Conservation (phyloP, 2,329 filamentous ascomycete species). For the Clarireedia homoeocarpa region DNA sequence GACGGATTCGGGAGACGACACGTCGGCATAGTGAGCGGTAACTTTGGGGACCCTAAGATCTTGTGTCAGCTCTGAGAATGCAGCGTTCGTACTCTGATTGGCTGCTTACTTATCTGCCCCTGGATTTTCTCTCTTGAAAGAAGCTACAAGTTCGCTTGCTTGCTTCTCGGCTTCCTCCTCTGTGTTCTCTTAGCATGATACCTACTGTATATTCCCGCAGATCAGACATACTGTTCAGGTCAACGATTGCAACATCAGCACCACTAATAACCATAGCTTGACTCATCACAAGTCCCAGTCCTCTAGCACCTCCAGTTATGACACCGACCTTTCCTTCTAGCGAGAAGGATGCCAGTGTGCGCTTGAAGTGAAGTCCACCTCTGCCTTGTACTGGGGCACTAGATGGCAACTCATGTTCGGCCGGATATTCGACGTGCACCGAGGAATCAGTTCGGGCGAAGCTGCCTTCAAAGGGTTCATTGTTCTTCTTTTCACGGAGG, state of each 20-base stretch:
- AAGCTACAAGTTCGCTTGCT: slow-evolving; percentile 63
- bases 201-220: background rate
- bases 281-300: slow-evolving; percentile 85
- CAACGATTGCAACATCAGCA: slow-evolving; percentile 83
- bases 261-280: slow-evolving; percentile 86
- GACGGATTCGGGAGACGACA: slow-evolving; percentile 73
- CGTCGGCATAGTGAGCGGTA: slow-evolving; percentile 85
- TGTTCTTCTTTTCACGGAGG: slow-evolving; percentile 21
- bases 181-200: slow-evolving; percentile 31
- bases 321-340: slow-evolving; percentile 76
- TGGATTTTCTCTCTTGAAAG: slow-evolving; percentile 74
- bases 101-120: slow-evolving; percentile 55
- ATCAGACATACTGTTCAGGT: slow-evolving; percentile 71
- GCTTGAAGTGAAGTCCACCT: slow-evolving; percentile 74
- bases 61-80: background rate
- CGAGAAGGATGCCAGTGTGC: slow-evolving; percentile 79
- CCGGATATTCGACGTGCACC: slow-evolving; percentile 72
- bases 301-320: slow-evolving; percentile 85
- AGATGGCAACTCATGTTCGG: slow-evolving; percentile 63
- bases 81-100: background rate
- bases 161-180: slow-evolving; percentile 78
- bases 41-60: slow-evolving; percentile 63
- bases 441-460: slow-evolving; percentile 74
- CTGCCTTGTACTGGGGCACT: slow-evolving; percentile 65
- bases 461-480: slow-evolving; percentile 22